Evolutionary conservation across 257 asterid genomes (phyloP).

Genomic region (Agastache rugosa): DNA sequence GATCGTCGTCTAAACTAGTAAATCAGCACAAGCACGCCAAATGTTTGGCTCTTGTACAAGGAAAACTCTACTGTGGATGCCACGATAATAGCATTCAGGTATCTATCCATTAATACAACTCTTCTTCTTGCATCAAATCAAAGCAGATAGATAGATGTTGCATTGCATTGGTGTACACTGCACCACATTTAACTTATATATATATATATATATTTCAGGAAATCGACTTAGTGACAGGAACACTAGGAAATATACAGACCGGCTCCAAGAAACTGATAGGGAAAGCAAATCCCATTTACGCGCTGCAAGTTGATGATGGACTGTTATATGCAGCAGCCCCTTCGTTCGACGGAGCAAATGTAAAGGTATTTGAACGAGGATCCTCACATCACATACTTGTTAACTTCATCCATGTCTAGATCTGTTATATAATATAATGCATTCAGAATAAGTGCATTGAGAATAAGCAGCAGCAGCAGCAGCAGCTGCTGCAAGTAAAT

Average conservation of each 20-base stretch:
- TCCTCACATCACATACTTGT: background rate
- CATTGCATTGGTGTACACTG: no score
- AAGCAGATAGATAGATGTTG: background rate
- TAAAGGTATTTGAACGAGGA: slow-evolving; percentile 56
- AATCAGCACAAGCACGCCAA: slow-evolving; percentile 67
- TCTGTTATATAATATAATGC: no score
- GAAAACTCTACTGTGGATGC: slow-evolving; percentile 82
- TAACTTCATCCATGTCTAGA: no score
- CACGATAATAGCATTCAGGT: slow-evolving; percentile 90
- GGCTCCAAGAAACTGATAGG: slow-evolving; percentile 73
- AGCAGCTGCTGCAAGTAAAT: background rate
- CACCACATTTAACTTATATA: no score
- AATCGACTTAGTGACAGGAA: slow-evolving; percentile 75
- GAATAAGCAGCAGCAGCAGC: background rate
- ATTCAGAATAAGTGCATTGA: no score
- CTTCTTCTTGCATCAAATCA: background rate
- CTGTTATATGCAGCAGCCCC: slow-evolving; percentile 66
- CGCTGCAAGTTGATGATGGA: slow-evolving; percentile 72
- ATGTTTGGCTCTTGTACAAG: slow-evolving; percentile 68
- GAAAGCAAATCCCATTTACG: slow-evolving; percentile 64
- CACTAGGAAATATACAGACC: slow-evolving; percentile 64
- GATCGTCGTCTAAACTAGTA: slow-evolving; percentile 60
- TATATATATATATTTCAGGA: slow-evolving; percentile 48
- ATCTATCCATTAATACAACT: background rate
- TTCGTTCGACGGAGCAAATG: slow-evolving; percentile 67